Percentiles rank a stretch among this genome's conserved stretches.
Conservation (phyloP, 164 flowering plant species). For the Umbilicus rupestris region DNA sequence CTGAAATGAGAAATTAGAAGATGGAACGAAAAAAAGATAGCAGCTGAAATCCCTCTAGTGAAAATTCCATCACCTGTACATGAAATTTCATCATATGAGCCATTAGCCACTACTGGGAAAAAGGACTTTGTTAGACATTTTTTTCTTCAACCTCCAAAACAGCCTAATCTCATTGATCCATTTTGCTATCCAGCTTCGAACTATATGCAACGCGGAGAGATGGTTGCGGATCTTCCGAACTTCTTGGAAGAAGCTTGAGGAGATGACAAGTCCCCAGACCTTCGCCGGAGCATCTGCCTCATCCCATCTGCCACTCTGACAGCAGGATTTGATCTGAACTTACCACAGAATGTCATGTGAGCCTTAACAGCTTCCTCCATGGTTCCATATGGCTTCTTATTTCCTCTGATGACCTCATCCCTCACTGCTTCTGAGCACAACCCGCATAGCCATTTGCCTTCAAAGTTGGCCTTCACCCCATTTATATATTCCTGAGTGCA, state of each 20-base stretch:
- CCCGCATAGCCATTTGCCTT: constrained; percentile 10
- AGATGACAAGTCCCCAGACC: constrained; percentile 6
- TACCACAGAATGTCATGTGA: constrained; percentile 7
- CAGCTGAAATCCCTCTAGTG: neutral
- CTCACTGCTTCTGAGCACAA: constrained; percentile 9
- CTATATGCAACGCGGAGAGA: constrained; percentile 3
- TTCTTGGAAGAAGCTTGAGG: neutral
- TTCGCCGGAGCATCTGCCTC: constrained; percentile 4
- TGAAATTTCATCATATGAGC: neutral
- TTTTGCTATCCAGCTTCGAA: neutral
- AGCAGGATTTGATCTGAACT: constrained; percentile 3
- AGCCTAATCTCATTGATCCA: neutral
- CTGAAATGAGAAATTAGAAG: neutral
- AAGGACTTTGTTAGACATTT: neutral
- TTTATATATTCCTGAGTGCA: constrained; percentile 9
- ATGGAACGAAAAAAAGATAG: neutral
- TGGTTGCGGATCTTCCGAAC: constrained; percentile 1
- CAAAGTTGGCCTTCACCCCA: constrained; percentile 5
- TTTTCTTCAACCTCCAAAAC: neutral
- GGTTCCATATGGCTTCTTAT: neutral
- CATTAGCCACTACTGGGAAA: neutral
- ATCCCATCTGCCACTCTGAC: constrained; percentile 5
- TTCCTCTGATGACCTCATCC: constrained; percentile 7
- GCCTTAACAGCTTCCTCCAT: constrained; percentile 8
- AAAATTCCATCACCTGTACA: neutral